Evolutionary conservation across 2,329 filamentous ascomycete species (phyloP), one percentile per base, ranked within the genome.

Genomic region (Fusarium pininemorale): DNA sequence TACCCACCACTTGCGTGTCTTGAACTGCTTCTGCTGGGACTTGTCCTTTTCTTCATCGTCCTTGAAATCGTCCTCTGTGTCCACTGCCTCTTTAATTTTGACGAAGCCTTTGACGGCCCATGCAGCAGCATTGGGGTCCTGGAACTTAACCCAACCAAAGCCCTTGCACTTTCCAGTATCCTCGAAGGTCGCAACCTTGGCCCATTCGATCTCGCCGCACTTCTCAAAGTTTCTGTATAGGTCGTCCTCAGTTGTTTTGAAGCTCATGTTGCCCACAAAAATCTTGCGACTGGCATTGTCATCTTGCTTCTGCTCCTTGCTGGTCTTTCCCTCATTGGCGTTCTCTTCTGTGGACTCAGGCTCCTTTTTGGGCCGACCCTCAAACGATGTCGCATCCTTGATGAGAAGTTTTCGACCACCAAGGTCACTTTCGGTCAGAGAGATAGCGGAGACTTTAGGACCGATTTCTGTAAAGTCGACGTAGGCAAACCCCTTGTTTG

Each of bases 131-230:
- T 93, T 91, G 16, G 95, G 80, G 57, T 95, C 91, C 80, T 92
- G 91, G 83, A 98, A 99, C 70, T 94, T 94, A 70, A 99, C 91
- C 95, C 96, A 99, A 11, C 92, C 96, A 84, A 93, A 99, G 24
- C 96, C 97, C 85, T 98, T 98, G 86, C 96, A 99, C 85, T 98
- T 99, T 48, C 96, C 96, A 26, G 92, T 92, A 82, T 99, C 97
- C 82, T 98, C 94, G 80, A 99, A 99, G 1, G 95, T 98, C 6
- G 96, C 96, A 75, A 98, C 87, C 84, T 97, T 96, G 73, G 94
- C 89, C 85, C 93, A 93, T 60, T 92, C 90, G 70, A 98, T 90
- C 71, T 92, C 87, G 57, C 96, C 96, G 80, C 96, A 98, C 81
- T 92, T 94, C 55, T 88, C 88, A 82, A 98, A 98, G 80, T 98